A percentile compares a stretch with the other conserved stretches of the same genome.
These are phyloP conservation scores for Alternaria sp. DNA, from an alignment of 2,329 filamentous ascomycete genomes.

Conservation along the genomic window DNA sequence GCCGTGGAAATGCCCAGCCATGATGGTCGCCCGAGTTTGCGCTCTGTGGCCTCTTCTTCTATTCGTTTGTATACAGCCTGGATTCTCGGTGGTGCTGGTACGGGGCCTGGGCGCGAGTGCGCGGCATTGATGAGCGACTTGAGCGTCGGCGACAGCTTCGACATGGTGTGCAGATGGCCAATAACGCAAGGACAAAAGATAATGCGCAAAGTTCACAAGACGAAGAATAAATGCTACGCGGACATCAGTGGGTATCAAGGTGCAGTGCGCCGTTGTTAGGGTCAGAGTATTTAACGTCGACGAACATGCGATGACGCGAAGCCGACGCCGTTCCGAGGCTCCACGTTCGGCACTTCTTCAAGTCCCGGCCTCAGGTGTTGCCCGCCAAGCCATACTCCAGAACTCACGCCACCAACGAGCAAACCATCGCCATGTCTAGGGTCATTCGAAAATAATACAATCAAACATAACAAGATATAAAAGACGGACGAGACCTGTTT, in stretches of 20 bases:
- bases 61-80: slow-evolving; percentile 40
- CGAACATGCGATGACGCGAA: slow-evolving; percentile 3
- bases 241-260: neutral
- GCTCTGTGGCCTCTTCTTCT: slow-evolving; percentile 38
- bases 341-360: slow-evolving; percentile 8
- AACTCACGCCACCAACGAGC: neutral
- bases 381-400: neutral
- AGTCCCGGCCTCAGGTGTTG: neutral
- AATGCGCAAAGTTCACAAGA: neutral
- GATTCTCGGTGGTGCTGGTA: slow-evolving; percentile 42
- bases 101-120: slow-evolving; percentile 43
- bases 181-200: neutral
- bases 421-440: neutral
- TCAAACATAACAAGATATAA: too few species aligned
- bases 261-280: neutral
- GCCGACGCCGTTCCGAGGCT: slow-evolving; percentile 12
- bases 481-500: neutral
- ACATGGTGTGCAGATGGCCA: slow-evolving; percentile 28
- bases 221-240: neutral
- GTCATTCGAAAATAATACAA: too few species aligned
- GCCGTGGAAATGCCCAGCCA: slow-evolving; percentile 62
- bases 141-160: slow-evolving; percentile 44
- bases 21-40: slow-evolving; percentile 41
- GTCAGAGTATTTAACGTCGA: neutral
- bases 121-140: slow-evolving; percentile 46